These are phyloP conservation scores for Wilcoxina mikolae DNA, from an alignment of 495 filamentous ascomycete genomes.

Conservation along the genomic window DNA sequence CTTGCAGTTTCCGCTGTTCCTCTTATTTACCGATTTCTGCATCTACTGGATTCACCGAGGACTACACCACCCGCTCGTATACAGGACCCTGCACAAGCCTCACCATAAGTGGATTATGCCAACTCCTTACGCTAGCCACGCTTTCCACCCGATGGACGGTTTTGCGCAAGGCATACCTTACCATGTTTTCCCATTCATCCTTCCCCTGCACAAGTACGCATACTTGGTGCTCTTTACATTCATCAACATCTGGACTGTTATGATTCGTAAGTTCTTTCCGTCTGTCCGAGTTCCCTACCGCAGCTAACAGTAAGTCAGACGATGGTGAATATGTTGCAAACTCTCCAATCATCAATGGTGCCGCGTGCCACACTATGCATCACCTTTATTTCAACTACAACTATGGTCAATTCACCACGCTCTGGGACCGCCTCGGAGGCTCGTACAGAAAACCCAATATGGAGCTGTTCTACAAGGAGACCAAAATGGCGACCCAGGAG, in stretches of 20 bases:
- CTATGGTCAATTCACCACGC: constrained; percentile 90
- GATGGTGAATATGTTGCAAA: constrained; percentile 92
- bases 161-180: constrained; percentile 86
- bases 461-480: constrained; percentile 73
- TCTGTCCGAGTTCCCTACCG: background rate
- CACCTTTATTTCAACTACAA: constrained; percentile 99
- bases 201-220: constrained; percentile 82
- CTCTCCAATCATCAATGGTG: constrained; percentile 78
- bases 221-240: constrained; percentile 78
- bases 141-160: constrained; percentile 91
- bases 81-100: constrained; percentile 84
- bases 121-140: constrained; percentile 78
- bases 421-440: constrained; percentile 83
- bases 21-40: constrained; percentile 79
- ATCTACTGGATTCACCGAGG: constrained; percentile 95
- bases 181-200: constrained; percentile 84
- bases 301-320: constrained; percentile 31
- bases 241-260: constrained; percentile 93
- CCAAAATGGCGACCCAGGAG: constrained; percentile 69
- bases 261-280: constrained; percentile 49
- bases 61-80: constrained; percentile 67
- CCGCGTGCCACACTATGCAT: constrained; percentile 92
- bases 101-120: constrained; percentile 99
- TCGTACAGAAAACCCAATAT: constrained; percentile 81
- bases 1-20: constrained; percentile 81